Evolutionary conservation across 305 asterid species (phyloP).

Genomic region (Rubia balearica): DNA sequence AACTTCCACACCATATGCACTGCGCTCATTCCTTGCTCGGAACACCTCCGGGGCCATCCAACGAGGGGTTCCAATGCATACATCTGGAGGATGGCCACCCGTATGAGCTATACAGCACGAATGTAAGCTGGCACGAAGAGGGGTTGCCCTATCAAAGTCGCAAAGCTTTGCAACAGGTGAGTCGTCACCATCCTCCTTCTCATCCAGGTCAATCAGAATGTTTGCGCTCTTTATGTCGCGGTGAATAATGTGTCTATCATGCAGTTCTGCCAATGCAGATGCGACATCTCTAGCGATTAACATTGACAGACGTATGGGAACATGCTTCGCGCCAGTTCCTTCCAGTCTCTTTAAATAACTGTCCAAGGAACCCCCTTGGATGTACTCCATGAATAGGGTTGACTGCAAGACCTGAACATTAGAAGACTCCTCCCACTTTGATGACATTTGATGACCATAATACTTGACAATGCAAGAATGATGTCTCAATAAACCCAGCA

Average conservation of each 20-base stretch:
- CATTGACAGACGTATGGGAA: conserved; percentile 35
- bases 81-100: conserved; percentile 70
- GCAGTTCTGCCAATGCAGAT: conserved; percentile 51
- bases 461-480: conserved; percentile 64
- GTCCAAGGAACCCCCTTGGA: conserved; percentile 91
- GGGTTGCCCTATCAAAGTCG: conserved; percentile 81
- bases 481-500: conserved; percentile 58
- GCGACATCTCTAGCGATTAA: conserved; percentile 60
- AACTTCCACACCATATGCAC: conserved; percentile 75
- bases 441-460: conserved; percentile 84
- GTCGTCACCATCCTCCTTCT: conserved; percentile 43
- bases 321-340: conserved; percentile 48
- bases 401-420: conserved; percentile 53
- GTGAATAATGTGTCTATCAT: conserved; percentile 62
- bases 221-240: conserved; percentile 88
- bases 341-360: conserved; percentile 56
- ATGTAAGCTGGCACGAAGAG: conserved; percentile 67
- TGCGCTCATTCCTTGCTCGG: conserved; percentile 39
- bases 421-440: conserved; percentile 53
- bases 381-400: conserved; percentile 70
- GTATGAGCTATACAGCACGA: conserved; percentile 78
- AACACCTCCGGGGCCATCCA: conserved; percentile 99
- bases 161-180: conserved; percentile 73
- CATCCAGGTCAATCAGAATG: conserved; percentile 63
- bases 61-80: conserved; percentile 87